These are phyloP conservation scores for Thelephora aurantiotincta DNA, from an alignment of 768 basidiomycete genomes.

Conservation along the genomic window DNA sequence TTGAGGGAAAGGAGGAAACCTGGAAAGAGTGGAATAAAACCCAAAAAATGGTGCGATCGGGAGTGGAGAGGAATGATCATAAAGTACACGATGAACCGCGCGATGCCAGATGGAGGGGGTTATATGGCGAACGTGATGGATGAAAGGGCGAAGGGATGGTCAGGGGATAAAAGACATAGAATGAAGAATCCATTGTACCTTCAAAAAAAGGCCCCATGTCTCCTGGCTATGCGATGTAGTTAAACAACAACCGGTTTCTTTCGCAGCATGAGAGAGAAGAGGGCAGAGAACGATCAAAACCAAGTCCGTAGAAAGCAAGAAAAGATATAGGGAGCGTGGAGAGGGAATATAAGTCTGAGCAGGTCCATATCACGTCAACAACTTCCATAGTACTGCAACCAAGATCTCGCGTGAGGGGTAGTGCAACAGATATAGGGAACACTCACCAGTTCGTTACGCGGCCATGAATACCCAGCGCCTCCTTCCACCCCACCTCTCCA, in stretches of 20 bases:
- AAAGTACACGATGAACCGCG: no score
- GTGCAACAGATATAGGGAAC: neutral
- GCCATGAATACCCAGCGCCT: constrained; percentile 19
- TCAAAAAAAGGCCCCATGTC: neutral
- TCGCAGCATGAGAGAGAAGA: neutral
- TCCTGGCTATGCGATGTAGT: no score
- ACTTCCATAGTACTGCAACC: constrained; percentile 6
- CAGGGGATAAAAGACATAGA: no score
- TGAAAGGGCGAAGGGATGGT: no score
- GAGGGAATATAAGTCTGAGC: neutral
- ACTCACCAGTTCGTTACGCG: constrained; percentile 18
- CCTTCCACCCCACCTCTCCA: constrained; percentile 13
- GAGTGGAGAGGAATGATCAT: no score
- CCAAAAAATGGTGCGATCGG: no score
- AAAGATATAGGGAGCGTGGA: neutral
- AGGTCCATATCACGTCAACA: neutral
- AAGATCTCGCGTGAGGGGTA: neutral
- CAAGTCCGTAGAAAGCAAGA: neutral
- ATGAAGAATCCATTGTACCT: no score
- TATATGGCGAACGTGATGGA: no score
- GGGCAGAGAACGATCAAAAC: neutral
- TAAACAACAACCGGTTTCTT: no score
- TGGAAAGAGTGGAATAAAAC: no score
- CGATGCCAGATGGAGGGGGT: no score
- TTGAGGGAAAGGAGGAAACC: no score